phyloP scores from a whole-genome alignment of 2,329 filamentous ascomycete genomes.

The Clonostachys rhizophaga region DNA sequence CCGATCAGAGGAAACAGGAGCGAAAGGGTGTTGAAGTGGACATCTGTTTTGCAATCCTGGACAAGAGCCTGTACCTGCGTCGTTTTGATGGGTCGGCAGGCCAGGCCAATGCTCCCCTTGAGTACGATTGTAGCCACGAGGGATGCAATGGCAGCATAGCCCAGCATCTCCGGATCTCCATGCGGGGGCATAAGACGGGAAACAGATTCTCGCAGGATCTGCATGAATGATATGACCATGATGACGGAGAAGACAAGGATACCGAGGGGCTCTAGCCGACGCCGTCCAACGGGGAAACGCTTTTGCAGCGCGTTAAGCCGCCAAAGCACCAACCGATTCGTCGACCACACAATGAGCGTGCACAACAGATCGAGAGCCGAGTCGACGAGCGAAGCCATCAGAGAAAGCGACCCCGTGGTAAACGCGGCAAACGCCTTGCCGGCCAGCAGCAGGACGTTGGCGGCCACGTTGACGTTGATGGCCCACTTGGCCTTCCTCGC shows the following conservation, averaged over 20 bases:
- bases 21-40: slow-evolving; percentile 83
- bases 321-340: slow-evolving; percentile 65
- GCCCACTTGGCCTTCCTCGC: slow-evolving; percentile 41
- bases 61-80: slow-evolving; percentile 71
- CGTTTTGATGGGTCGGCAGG: slow-evolving; percentile 77
- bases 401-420: slow-evolving; percentile 73
- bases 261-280: slow-evolving; percentile 67
- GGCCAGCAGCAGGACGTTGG: slow-evolving; percentile 67
- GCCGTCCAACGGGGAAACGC: slow-evolving; percentile 67
- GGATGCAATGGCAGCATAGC: slow-evolving; percentile 26
- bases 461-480: slow-evolving; percentile 76
- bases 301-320: slow-evolving; percentile 44
- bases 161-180: slow-evolving; percentile 34
- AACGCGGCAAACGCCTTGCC: slow-evolving; percentile 74
- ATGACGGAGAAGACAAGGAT: slow-evolving; percentile 76
- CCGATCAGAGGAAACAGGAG: slow-evolving; percentile 79
- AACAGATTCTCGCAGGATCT: slow-evolving; percentile 67
- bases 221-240: slow-evolving; percentile 78
- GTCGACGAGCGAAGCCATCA: slow-evolving; percentile 72
- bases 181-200: slow-evolving; percentile 53
- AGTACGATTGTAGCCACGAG: slow-evolving; percentile 72
- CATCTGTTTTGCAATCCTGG: slow-evolving; percentile 53
- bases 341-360: slow-evolving; percentile 76
- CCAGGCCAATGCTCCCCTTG: slow-evolving; percentile 78
- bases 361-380: slow-evolving; percentile 73